A percentile compares a stretch with the other conserved stretches of the same genome.
These are phyloP conservation scores for Microcyclosporella mali DNA, from an alignment of 2,329 filamentous ascomycete species.

Conservation along the genomic window DNA sequence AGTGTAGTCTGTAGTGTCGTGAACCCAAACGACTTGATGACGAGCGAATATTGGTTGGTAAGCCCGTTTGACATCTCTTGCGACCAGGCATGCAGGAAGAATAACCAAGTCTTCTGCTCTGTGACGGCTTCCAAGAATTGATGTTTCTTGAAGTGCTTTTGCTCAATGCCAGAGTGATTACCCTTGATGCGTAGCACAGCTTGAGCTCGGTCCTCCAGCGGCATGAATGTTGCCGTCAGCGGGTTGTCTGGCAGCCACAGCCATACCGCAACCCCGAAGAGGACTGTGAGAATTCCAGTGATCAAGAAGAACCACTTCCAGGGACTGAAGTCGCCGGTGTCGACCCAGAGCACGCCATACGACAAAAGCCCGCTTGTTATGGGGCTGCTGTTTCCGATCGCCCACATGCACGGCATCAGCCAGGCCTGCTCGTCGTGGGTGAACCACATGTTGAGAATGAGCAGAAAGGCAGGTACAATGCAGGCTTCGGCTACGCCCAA, in stretches of 20 bases:
- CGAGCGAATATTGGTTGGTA: conserved; percentile 40
- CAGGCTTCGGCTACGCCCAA: conserved; percentile 25
- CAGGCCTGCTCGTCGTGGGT: conserved; percentile 13
- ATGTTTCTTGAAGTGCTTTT: conserved; percentile 33
- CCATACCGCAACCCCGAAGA: conserved; percentile 22
- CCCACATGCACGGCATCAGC: conserved; percentile 19
- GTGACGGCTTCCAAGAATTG: conserved; percentile 31
- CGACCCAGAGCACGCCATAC: conserved; percentile 16
- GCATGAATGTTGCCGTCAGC: conserved; percentile 29
- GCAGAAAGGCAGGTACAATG: conserved; percentile 13
- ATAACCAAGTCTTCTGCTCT: conserved; percentile 33
- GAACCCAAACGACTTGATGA: conserved; percentile 44
- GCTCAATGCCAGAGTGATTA: conserved; percentile 36
- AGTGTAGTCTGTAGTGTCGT: conserved; percentile 33
- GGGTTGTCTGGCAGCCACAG: conserved; percentile 33
- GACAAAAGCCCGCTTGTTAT: conserved; percentile 15
- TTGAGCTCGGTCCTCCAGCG: conserved; percentile 30
- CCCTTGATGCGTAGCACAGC: conserved; percentile 33
- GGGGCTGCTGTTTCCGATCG: conserved; percentile 14
- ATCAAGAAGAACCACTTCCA: conserved; percentile 20
- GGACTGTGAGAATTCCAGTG: conserved; percentile 11
- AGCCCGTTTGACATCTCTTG: conserved; percentile 37
- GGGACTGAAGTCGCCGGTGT: conserved; percentile 11
- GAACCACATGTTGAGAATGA: conserved; percentile 15
- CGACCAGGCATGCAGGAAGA: conserved; percentile 33